These are phyloP conservation scores for Pyricularia sp. DNA, from an alignment of 2,329 filamentous ascomycete species.

Conservation along the genomic window DNA sequence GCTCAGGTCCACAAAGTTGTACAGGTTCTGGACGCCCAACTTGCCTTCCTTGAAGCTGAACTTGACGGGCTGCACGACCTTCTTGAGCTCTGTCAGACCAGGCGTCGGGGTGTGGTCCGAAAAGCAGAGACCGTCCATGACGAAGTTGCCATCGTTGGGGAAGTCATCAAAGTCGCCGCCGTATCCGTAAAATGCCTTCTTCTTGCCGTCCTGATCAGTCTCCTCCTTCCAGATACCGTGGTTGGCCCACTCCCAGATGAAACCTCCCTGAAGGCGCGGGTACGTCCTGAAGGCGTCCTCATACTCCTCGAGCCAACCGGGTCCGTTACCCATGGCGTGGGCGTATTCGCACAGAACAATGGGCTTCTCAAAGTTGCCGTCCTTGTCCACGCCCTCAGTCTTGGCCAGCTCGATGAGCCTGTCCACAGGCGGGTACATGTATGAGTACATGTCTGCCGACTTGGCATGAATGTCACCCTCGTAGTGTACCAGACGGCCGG, in stretches of 20 bases:
- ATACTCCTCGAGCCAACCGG: conserved; percentile 61
- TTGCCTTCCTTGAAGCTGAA: conserved; percentile 25
- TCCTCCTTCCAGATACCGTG: conserved; percentile 44
- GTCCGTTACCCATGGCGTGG: conserved; percentile 67
- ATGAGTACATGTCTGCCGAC: conserved; percentile 55
- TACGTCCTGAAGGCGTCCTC: conserved; percentile 52
- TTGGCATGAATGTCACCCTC: conserved; percentile 53
- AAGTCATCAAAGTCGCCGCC: conserved; percentile 54
- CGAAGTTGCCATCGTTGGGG: conserved; percentile 51
- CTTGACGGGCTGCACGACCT: conserved; percentile 45
- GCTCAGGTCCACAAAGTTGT: conserved; percentile 36
- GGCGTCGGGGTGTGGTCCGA: conserved; percentile 46
- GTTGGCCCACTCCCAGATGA: conserved; percentile 59
- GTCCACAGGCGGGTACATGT: conserved; percentile 54
- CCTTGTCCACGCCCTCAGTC: conserved; percentile 29
- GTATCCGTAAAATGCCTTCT: conserved; percentile 43
- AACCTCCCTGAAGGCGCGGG: conserved; percentile 55
- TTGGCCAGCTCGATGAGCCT: conserved; percentile 35
- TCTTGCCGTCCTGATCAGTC: conserved; percentile 15
- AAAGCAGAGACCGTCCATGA: conserved; percentile 50
- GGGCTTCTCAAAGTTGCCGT: conserved; percentile 43
- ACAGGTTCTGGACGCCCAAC: conserved; percentile 32
- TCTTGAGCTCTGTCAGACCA: conserved; percentile 47
- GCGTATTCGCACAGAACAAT: conserved; percentile 49
- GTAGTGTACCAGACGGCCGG: conserved; percentile 53